Conservation (phyloP, 2,329 filamentous ascomycete genomes). For the Intubia oerlemansii region DNA sequence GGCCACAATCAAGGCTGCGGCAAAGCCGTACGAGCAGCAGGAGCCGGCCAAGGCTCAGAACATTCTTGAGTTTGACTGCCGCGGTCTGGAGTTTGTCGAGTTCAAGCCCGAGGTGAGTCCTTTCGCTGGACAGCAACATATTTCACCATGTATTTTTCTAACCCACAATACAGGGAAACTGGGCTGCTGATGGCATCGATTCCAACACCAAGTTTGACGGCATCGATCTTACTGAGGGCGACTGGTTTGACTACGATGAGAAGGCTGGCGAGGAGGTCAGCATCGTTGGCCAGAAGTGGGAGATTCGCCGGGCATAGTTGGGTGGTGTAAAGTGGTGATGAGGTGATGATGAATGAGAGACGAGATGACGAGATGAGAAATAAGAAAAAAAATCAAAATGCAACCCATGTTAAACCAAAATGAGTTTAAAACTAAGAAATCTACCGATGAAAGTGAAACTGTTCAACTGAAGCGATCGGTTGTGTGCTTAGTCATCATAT, state of each 20-base stretch:
- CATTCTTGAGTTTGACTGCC: conserved; percentile 80
- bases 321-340: not conserved
- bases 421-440: not conserved
- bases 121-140: too few species aligned
- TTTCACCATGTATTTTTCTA: too few species aligned
- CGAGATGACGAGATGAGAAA: too few species aligned
- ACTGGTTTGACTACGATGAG: conserved; percentile 98
- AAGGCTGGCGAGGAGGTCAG: conserved; percentile 82
- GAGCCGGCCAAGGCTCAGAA: conserved; percentile 58
- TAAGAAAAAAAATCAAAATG: too few species aligned
- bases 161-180: conserved; percentile 45
- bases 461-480: too few species aligned
- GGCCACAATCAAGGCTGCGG: conserved; percentile 58
- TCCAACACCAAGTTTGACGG: conserved; percentile 61
- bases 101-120: conserved; percentile 72
- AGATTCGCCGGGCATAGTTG: conserved; percentile 52
- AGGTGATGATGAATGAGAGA: not conserved
- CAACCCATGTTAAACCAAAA: too few species aligned
- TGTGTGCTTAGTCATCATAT: too few species aligned
- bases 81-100: conserved; percentile 76
- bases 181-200: conserved; percentile 65
- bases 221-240: conserved; percentile 70
- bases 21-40: conserved; percentile 46
- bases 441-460: not conserved
- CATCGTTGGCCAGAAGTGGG: conserved; percentile 77